phyloP scores from a whole-genome alignment of 169 alveolate genomes.

The Cytauxzoon felis region DNA sequence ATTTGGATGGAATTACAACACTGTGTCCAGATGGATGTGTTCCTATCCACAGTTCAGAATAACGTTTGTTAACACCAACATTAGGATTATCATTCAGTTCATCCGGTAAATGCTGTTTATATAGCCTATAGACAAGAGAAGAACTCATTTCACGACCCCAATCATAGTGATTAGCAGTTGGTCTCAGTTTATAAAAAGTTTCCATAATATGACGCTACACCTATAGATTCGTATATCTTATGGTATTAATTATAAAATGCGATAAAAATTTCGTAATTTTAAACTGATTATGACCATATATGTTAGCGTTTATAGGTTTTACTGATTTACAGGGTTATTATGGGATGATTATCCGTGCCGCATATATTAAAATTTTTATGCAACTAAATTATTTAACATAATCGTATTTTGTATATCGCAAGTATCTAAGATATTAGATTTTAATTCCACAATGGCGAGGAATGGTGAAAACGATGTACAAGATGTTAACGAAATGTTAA shows the following conservation, averaged over 20 bases:
- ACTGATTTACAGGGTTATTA: too few species aligned
- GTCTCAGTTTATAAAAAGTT: slow-evolving; percentile 12
- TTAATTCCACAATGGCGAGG: background rate
- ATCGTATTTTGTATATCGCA: too few species aligned
- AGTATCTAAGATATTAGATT: too few species aligned
- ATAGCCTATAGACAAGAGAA: slow-evolving; percentile 42
- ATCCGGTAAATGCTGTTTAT: background rate
- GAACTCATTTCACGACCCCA: slow-evolving; percentile 40
- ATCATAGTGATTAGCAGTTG: slow-evolving; percentile 40
- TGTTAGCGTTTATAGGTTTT: too few species aligned
- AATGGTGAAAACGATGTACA: background rate
- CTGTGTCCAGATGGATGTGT: slow-evolving; percentile 68
- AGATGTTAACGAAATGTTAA: background rate
- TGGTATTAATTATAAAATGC: too few species aligned
- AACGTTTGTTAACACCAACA: slow-evolving; percentile 6
- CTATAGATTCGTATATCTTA: too few species aligned
- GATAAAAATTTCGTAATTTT: too few species aligned
- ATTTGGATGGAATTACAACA: slow-evolving; percentile 19
- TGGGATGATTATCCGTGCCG: too few species aligned
- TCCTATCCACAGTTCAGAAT: slow-evolving; percentile 75
- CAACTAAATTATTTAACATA: too few species aligned
- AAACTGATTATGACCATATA: too few species aligned
- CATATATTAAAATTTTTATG: too few species aligned
- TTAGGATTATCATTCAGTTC: background rate
- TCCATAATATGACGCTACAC: too few species aligned